A percentile compares a stretch with the other conserved stretches of the same genome.
Conservation (phyloP, 768 basidiomycete genomes). For the Leucocoprinus sp. region DNA sequence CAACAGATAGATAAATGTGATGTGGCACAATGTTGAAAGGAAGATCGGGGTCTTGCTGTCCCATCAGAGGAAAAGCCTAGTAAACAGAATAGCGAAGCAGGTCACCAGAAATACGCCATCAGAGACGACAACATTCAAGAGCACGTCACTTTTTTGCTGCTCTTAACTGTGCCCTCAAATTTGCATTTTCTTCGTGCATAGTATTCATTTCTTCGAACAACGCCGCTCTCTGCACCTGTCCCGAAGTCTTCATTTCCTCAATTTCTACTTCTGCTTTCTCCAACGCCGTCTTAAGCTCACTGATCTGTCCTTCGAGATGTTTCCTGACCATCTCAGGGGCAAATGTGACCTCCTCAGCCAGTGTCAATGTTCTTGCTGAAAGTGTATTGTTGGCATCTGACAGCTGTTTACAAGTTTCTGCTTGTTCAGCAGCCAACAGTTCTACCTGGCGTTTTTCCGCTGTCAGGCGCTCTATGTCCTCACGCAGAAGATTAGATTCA, state of each 20-base stretch:
- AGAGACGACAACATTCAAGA: slow-evolving; percentile 2
- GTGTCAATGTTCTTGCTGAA: slow-evolving; percentile 59
- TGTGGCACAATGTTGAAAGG: background rate
- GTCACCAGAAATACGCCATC: background rate
- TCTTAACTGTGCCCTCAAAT: slow-evolving; percentile 62
- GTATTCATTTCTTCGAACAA: slow-evolving; percentile 84
- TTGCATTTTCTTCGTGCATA: slow-evolving; percentile 72
- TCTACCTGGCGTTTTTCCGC: slow-evolving; percentile 68
- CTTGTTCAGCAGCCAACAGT: slow-evolving; percentile 58
- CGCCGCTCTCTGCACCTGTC: slow-evolving; percentile 76
- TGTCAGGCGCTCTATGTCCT: slow-evolving; percentile 48
- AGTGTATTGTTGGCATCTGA: slow-evolving; percentile 73
- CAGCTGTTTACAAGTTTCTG: slow-evolving; percentile 64
- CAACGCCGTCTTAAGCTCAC: slow-evolving; percentile 52
- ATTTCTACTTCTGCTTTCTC: slow-evolving; percentile 62
- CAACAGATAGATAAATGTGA: slow-evolving; percentile 3
- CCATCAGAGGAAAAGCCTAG: slow-evolving; percentile 2
- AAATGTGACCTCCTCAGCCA: slow-evolving; percentile 61
- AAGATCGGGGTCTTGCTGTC: background rate
- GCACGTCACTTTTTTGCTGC: slow-evolving; percentile 45
- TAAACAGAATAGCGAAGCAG: background rate
- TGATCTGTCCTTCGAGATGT: slow-evolving; percentile 58
- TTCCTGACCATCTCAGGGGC: slow-evolving; percentile 50
- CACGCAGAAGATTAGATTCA: slow-evolving; percentile 54
- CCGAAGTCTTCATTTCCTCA: slow-evolving; percentile 55